Percentiles rank a stretch among this genome's conserved stretches.
phyloP scores from a whole-genome alignment of 306 rosid species.

The Delonix regia region DNA sequence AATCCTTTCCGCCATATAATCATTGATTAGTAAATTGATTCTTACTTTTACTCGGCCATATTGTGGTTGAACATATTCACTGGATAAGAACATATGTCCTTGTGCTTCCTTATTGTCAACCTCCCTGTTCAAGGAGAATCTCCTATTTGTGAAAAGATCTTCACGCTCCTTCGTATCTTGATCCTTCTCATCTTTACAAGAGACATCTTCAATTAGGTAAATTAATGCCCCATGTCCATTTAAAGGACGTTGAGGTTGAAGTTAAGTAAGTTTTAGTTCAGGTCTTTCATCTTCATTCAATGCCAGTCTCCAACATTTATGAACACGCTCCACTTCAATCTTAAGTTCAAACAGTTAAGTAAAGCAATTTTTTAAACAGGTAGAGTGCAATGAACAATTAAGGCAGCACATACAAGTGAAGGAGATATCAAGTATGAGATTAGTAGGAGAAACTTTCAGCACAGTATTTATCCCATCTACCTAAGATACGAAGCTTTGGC shows the following conservation, averaged over 20 bases:
- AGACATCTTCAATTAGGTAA: slow-evolving; percentile 68
- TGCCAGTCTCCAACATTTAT: slow-evolving; percentile 57
- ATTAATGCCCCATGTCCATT: slow-evolving; percentile 82
- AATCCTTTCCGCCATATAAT: slow-evolving; percentile 79
- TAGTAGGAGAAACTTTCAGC: no score
- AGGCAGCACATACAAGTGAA: no score
- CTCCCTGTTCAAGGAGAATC: slow-evolving; percentile 88
- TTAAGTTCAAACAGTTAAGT: no score
- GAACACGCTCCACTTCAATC: slow-evolving; percentile 66
- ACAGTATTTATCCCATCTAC: no score
- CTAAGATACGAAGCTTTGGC: no score
- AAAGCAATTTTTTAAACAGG: no score
- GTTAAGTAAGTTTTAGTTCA: slow-evolving; percentile 82
- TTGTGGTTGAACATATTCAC: slow-evolving; percentile 92
- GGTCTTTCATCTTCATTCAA: slow-evolving; percentile 51
- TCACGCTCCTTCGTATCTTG: slow-evolving; percentile 69
- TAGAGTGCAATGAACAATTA: no score
- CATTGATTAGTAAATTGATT: slow-evolving; percentile 72
- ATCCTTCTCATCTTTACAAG: slow-evolving; percentile 68
- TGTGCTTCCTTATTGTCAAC: slow-evolving; percentile 63
- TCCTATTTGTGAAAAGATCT: slow-evolving; percentile 69
- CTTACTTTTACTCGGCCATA: slow-evolving; percentile 79
- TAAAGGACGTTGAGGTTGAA: slow-evolving; percentile 83
- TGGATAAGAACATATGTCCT: slow-evolving; percentile 64
- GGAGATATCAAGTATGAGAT: no score